Evolutionary conservation across 2,329 filamentous ascomycete genomes (phyloP).

Genomic region (Davidsoniella australis): DNA sequence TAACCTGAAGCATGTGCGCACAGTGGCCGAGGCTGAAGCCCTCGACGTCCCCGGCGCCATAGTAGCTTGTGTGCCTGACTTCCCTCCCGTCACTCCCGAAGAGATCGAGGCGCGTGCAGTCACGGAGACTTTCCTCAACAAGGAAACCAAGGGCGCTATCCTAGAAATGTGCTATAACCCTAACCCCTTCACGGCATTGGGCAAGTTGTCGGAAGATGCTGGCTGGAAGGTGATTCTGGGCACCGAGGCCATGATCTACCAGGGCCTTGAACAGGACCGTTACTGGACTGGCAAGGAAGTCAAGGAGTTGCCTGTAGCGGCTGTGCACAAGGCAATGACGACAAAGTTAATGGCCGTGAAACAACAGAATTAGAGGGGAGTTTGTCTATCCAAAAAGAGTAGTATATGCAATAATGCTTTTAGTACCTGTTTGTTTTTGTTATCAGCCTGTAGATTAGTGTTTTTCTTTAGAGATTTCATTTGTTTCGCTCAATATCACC

Average conservation of each 20-base stretch:
- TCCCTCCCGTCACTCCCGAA: conserved; percentile 45
- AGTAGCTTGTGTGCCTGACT: conserved; percentile 61
- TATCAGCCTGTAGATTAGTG: not conserved
- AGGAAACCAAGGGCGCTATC: conserved; percentile 45
- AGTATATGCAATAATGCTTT: too few species aligned
- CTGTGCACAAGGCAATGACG: conserved; percentile 33
- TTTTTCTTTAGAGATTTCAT: not conserved
- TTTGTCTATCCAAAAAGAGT: not conserved
- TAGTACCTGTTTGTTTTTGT: not conserved
- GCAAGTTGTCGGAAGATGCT: conserved; percentile 37
- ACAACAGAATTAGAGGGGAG: not conserved
- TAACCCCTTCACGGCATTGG: conserved; percentile 48
- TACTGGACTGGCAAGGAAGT: conserved; percentile 48
- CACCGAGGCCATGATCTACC: conserved; percentile 62
- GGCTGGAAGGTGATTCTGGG: conserved; percentile 63
- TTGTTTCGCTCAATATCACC: not conserved
- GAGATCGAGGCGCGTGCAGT: conserved; percentile 45
- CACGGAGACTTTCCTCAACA: conserved; percentile 28
- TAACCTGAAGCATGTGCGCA: conserved; percentile 42
- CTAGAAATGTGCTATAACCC: conserved; percentile 79
- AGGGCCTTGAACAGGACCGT: conserved; percentile 51
- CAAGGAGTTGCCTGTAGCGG: conserved; percentile 39
- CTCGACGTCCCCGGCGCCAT: conserved; percentile 48
- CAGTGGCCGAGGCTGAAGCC: conserved; percentile 38
- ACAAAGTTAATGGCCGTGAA: conserved; percentile 7